phyloP scores from a whole-genome alignment of 345 rosid species.

The Eucalyptus camaldulensis region DNA sequence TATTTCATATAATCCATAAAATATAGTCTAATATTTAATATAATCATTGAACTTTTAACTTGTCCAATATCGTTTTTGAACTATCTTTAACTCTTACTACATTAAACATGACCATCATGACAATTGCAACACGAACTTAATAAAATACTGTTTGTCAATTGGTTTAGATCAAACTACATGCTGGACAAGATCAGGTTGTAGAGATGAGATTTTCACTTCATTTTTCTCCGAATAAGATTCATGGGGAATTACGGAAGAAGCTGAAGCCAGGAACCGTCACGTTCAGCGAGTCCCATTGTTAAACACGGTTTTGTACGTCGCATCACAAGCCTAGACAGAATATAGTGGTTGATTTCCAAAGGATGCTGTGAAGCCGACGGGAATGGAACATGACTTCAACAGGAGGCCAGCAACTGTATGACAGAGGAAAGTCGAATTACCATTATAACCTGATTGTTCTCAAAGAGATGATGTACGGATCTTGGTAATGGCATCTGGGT shows the following conservation, averaged over 20 bases:
- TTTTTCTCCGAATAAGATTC: not conserved
- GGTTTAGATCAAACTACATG: not conserved
- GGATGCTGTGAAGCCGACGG: not conserved
- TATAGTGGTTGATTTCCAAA: not conserved
- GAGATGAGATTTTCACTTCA: not conserved
- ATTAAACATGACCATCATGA: too few relatives aligned
- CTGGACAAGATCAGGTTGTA: not conserved
- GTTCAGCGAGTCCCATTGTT: fast-evolving
- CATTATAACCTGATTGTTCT: not conserved
- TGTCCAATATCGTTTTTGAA: too few relatives aligned
- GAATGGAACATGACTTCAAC: not conserved
- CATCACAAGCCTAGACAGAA: not conserved
- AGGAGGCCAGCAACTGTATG: not conserved
- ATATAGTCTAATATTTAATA: too few relatives aligned
- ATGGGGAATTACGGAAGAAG: not conserved
- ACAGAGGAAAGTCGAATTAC: not conserved
- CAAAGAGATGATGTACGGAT: not conserved
- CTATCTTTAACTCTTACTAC: too few relatives aligned
- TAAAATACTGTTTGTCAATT: not conserved
- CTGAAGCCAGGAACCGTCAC: not conserved
- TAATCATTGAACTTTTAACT: too few relatives aligned
- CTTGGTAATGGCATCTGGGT: not conserved
- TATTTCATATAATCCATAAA: too few relatives aligned
- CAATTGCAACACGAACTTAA: not conserved
- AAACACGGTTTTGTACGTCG: not conserved